Conservation (phyloP, 306 rosid species). For the Calophaca sinica region DNA sequence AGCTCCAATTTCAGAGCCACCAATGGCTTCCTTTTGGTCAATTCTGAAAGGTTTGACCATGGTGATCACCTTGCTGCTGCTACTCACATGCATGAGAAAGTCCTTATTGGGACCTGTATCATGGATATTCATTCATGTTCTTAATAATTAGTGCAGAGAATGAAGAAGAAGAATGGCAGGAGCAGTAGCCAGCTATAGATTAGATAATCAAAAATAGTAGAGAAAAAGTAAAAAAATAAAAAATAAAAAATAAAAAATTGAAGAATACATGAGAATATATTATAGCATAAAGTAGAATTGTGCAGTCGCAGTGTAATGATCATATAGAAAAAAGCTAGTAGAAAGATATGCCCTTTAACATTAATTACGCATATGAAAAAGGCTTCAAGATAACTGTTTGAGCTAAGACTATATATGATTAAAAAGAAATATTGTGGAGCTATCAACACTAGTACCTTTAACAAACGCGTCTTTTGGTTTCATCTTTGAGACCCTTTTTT, state of each 20-base stretch:
- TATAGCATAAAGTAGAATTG: constrained; percentile 46
- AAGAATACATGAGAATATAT: constrained; percentile 13
- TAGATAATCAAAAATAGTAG: constrained; percentile 7
- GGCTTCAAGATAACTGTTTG: constrained; percentile 6
- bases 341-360: constrained; percentile 30
- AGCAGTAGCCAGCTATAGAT: constrained; percentile 53
- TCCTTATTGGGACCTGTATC: constrained; percentile 53
- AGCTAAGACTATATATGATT: constrained; percentile 3
- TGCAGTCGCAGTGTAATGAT: constrained; percentile 38
- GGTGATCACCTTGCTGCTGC: constrained; percentile 33
- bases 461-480: constrained; percentile 57
- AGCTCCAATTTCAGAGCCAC: constrained; percentile 51
- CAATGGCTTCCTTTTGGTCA: constrained; percentile 46
- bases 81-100: constrained; percentile 50
- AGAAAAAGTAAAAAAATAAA: not conserved
- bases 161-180: constrained; percentile 51
- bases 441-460: constrained; percentile 59
- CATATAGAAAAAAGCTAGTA: constrained; percentile 34
- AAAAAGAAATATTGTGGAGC: constrained; percentile 15
- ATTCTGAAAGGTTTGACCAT: constrained; percentile 50
- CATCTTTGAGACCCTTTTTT: constrained; percentile 49
- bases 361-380: constrained; percentile 40
- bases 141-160: constrained; percentile 50
- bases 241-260: not conserved
- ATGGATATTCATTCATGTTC: constrained; percentile 38